phyloP scores from a whole-genome alignment of 2,329 filamentous ascomycete genomes.

The Xylariomycetidae sp. region DNA sequence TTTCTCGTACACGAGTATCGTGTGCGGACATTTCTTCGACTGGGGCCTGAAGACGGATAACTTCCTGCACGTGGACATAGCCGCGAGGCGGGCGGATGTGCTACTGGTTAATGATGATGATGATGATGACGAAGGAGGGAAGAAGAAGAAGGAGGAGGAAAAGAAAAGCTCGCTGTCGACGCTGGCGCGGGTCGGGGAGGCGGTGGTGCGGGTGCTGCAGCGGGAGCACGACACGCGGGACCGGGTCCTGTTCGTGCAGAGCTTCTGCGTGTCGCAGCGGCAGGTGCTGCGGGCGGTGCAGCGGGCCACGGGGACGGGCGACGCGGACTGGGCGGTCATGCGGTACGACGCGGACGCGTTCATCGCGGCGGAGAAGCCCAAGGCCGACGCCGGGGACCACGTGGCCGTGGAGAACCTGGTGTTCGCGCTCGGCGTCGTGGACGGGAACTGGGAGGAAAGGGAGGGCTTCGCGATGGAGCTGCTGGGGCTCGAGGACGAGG shows the following conservation, averaged over 20 bases:
- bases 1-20: constrained; percentile 35
- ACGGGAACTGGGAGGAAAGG: constrained; percentile 43
- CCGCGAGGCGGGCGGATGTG: constrained; percentile 25
- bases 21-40: constrained; percentile 38
- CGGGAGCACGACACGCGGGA: constrained; percentile 25
- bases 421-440: constrained; percentile 42
- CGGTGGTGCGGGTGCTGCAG: constrained; percentile 28
- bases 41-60: constrained; percentile 32
- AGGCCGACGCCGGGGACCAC: constrained; percentile 33
- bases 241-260: constrained; percentile 34
- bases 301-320: constrained; percentile 23
- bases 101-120: too few relatives aligned
- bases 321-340: constrained; percentile 28
- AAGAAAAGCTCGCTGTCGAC: constrained; percentile 33
- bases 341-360: constrained; percentile 34
- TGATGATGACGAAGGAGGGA: constrained; percentile 27
- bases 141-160: too few relatives aligned
- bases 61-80: constrained; percentile 32
- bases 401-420: constrained; percentile 42
- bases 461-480: constrained; percentile 43
- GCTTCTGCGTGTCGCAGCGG: constrained; percentile 34
- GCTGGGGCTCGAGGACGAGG: constrained; percentile 41
- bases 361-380: constrained; percentile 31
- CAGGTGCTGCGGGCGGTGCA: constrained; percentile 30
- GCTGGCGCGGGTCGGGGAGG: constrained; percentile 28